Percentiles rank a stretch among this genome's conserved stretches.
phyloP scores from a whole-genome alignment of 1,284 basidiomycete genomes.

The Rhodotorula sp. region DNA sequence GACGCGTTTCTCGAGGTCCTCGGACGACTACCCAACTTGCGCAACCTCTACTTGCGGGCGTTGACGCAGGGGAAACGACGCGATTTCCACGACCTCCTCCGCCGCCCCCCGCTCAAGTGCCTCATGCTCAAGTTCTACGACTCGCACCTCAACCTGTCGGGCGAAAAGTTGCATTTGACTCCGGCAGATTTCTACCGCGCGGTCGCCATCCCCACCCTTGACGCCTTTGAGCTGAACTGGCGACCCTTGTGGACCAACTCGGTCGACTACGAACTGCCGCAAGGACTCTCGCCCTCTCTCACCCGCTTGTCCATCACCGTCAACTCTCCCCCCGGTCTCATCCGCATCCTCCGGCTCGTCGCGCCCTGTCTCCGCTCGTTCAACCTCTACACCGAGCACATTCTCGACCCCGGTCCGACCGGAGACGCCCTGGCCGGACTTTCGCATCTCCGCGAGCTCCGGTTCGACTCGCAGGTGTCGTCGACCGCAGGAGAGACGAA shows the following conservation, averaged over 20 bases:
- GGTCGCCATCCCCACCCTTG: background rate
- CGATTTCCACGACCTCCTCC: background rate
- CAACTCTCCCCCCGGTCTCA: background rate
- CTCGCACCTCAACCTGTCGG: background rate
- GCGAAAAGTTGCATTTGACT: background rate
- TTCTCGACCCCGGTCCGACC: background rate
- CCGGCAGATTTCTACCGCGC: slow-evolving; percentile 7
- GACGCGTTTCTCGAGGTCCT: slow-evolving; percentile 3
- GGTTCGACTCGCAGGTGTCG: slow-evolving; percentile 3
- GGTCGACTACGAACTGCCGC: background rate
- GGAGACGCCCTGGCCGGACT: background rate
- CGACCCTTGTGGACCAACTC: background rate
- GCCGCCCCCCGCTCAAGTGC: background rate
- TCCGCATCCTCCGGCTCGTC: background rate
- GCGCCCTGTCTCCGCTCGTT: background rate
- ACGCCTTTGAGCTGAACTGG: slow-evolving; percentile 4
- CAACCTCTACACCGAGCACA: slow-evolving; percentile 14
- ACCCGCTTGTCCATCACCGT: slow-evolving; percentile 3
- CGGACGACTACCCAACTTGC: background rate
- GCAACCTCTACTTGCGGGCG: background rate
- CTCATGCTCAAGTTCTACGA: slow-evolving; percentile 15
- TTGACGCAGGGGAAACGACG: background rate
- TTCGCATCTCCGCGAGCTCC: background rate
- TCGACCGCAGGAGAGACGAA: background rate
- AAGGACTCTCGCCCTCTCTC: background rate